These are phyloP conservation scores for Cenchrus purpureus DNA, from an alignment of 176 grass and related monocot species.

Conservation along the genomic window DNA sequence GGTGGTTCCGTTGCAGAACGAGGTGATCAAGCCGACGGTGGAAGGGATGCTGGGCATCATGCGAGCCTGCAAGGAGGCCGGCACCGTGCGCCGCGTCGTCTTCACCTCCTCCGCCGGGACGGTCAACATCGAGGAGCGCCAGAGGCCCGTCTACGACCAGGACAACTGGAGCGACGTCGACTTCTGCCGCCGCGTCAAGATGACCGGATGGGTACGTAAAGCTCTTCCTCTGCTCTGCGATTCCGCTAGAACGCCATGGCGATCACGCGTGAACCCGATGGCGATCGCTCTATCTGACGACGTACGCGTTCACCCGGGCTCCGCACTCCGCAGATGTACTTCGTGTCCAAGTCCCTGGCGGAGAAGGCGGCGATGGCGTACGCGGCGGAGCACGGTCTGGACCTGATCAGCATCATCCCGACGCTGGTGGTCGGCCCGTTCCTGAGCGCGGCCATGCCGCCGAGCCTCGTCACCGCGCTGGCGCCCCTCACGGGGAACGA, in stretches of 20 bases:
- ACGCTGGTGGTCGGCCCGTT: constrained; percentile 91
- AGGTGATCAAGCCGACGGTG: constrained; percentile 87
- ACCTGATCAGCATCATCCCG: constrained; percentile 85
- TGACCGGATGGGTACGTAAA: constrained; percentile 83
- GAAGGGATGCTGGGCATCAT: constrained; percentile 87
- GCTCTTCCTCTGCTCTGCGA: not conserved
- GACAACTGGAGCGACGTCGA: constrained; percentile 81
- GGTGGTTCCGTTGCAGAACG: constrained; percentile 57
- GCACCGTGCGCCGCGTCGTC: constrained; percentile 76
- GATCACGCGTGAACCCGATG: not conserved
- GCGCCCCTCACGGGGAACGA: constrained; percentile 78
- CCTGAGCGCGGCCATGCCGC: constrained; percentile 74
- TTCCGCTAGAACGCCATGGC: too few relatives aligned
- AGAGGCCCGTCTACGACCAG: constrained; percentile 61
- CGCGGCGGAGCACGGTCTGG: constrained; percentile 59
- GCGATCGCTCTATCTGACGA: not conserved
- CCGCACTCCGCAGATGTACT: constrained; percentile 74
- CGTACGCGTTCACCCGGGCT: not conserved
- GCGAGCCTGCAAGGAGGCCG: constrained; percentile 80
- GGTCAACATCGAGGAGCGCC: constrained; percentile 67
- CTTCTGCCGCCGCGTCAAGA: constrained; percentile 85
- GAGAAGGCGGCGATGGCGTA: constrained; percentile 85
- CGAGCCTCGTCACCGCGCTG: constrained; percentile 79
- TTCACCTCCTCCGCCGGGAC: constrained; percentile 92
- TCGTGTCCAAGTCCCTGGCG: constrained; percentile 79